A percentile compares a stretch with the other conserved stretches of the same genome.
These are phyloP conservation scores for Cubamyces sp. DNA, from an alignment of 768 basidiomycete genomes.

Conservation along the genomic window DNA sequence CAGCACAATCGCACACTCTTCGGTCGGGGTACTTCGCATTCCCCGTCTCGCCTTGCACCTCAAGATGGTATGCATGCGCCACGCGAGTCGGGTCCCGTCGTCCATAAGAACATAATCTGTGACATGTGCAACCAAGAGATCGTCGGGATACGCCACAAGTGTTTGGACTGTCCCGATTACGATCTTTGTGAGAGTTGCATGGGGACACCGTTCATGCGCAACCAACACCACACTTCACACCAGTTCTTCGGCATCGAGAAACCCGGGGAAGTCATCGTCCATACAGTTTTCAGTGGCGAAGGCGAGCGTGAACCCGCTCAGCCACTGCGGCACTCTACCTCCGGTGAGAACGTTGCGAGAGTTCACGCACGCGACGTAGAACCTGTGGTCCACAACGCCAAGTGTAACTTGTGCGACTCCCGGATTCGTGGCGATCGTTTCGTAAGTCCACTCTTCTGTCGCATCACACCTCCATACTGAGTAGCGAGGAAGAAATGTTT, in stretches of 20 bases:
- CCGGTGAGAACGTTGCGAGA: not conserved
- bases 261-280: conserved; percentile 67
- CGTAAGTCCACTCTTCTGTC: conserved; percentile 47
- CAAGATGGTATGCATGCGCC: not conserved
- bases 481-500: conserved; percentile 66
- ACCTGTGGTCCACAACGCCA: conserved; percentile 60
- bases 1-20: conserved; percentile 15
- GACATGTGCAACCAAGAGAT: conserved; percentile 63
- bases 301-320: conserved; percentile 34
- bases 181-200: conserved; percentile 31
- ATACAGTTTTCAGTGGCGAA: conserved; percentile 55
- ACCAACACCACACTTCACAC: conserved; percentile 52
- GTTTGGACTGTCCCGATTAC: conserved; percentile 65
- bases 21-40: not conserved
- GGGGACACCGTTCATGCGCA: conserved; percentile 15
- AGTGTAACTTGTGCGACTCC: conserved; percentile 79
- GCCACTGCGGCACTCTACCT: not conserved
- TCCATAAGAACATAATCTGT: conserved; percentile 64
- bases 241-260: conserved; percentile 71
- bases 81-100: conserved; percentile 11
- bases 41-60: not conserved
- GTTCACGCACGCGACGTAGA: conserved; percentile 3
- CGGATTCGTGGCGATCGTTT: conserved; percentile 71
- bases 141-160: conserved; percentile 76
- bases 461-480: not conserved